Percentiles rank a stretch among this genome's conserved stretches.
Conservation (phyloP, 179 eudicot genomes). For the Spinacia oleracea region DNA sequence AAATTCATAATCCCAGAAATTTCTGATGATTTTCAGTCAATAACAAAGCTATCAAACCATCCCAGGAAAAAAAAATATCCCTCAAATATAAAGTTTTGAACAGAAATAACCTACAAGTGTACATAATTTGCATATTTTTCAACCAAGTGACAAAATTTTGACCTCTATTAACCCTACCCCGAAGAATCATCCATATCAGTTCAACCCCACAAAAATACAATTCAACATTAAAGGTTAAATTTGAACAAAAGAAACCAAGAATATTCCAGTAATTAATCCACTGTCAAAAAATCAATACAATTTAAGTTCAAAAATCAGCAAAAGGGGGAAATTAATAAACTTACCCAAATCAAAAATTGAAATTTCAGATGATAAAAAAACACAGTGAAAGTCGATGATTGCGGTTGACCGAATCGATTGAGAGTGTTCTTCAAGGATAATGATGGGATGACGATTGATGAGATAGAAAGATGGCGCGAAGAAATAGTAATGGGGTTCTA, state of each 20-base stretch:
- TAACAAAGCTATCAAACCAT: not conserved
- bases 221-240: not conserved
- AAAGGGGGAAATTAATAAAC: not conserved
- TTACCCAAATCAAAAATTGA: slow-evolving; percentile 14
- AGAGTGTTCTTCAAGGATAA: not conserved
- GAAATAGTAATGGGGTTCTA: not conserved
- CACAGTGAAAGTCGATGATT: not conserved
- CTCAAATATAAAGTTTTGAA: not conserved
- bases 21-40: not conserved
- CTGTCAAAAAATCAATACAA: not conserved
- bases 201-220: not conserved
- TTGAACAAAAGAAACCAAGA: not conserved
- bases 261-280: not conserved
- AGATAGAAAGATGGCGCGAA: slow-evolving; percentile 11
- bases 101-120: not conserved
- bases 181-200: not conserved
- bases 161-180: not conserved
- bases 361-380: not conserved
- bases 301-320: not conserved
- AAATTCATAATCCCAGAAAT: not conserved
- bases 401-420: slow-evolving; percentile 13
- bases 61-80: not conserved
- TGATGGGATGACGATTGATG: not conserved
- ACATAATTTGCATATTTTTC: not conserved
- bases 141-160: not conserved